phyloP scores from a whole-genome alignment of 164 flowering plant species.

The Pachysandra terminalis region DNA sequence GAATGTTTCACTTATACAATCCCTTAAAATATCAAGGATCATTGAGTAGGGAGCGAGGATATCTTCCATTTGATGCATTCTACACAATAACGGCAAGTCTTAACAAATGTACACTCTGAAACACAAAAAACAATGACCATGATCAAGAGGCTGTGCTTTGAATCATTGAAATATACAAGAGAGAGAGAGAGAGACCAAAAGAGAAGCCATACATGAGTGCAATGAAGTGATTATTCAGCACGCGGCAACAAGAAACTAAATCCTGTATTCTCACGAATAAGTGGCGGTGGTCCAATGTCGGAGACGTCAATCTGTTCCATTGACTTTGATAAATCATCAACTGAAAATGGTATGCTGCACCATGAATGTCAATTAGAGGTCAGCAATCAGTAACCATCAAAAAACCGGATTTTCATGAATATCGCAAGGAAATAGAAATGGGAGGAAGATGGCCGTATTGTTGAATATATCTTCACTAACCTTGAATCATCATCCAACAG shows the following conservation, averaged over 20 bases:
- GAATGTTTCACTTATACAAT: neutral
- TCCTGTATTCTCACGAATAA: constrained; percentile 88
- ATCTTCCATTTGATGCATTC: neutral
- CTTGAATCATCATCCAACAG: constrained; percentile 68
- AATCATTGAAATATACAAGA: too few relatives aligned
- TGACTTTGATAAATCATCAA: constrained; percentile 94
- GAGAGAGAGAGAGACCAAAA: neutral
- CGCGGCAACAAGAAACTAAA: constrained; percentile 85
- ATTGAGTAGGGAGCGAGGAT: neutral
- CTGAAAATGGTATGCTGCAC: constrained; percentile 95
- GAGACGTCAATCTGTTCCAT: constrained; percentile 81
- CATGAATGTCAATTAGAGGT: neutral
- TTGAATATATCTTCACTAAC: constrained; percentile 20
- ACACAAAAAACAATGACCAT: neutral
- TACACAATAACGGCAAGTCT: neutral
- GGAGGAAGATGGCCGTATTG: neutral
- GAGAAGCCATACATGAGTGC: neutral
- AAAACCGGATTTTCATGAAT: constrained; percentile 5
- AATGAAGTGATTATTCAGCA: constrained; percentile 28
- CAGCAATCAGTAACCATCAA: constrained; percentile 2
- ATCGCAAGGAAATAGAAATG: neutral
- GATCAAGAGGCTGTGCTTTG: neutral
- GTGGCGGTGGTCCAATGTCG: constrained; percentile 86
- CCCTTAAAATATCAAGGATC: neutral
- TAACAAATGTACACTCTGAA: neutral